Base-by-base conservation (phyloP, 192 early-diverging fungal genomes). In the Backusella liffmaniae region DNA sequence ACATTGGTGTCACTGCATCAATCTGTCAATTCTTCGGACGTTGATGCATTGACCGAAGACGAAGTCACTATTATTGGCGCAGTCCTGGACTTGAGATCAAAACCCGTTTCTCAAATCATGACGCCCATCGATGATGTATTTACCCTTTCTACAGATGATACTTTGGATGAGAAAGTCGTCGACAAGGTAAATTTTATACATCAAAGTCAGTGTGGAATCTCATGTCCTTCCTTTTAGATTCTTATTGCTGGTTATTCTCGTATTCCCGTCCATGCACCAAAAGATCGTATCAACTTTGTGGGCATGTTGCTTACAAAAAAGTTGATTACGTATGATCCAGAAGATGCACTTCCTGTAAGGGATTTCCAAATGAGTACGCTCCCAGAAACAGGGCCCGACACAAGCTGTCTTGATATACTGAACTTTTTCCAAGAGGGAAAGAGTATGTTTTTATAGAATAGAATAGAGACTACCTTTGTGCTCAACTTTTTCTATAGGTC, bases 341-440 rank as follows among this genome's bases (percentile, higher is more conserved):
- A 91, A 67, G 91, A 93, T 23, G 80, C 79, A 8, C 80, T 81
- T 36, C 90, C 88, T 0, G 89, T 93, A 3, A 82, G 88, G 1
- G 85, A 90, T 36, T 88, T 91, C n/a, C 75, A 83, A 1, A 72
- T 87, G 10, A 85, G 83, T 75, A 77, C 84, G 26, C 56, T 88
- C 21, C 87, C 87, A 1, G 84, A 88, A 39, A 83, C 86, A 13
- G 76, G 79, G 0, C 78, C 85, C 37, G 79, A 84, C 66, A 87
- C 87, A 5, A 88, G 85, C 59, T 88, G 87, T 77, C 75, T 91
- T 56, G 93, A 94, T 32, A 92, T 94, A 42, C 83, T 94, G 49
- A 94, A 94, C 74, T 91, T 90, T 62, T 94, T 94, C 80, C 93
- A 94, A 79, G 91, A 92, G 74, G 93, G 93, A 12, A 89, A 91